Conservation (phyloP, 2,329 filamentous ascomycete genomes). For the Cladosporium sp. region DNA sequence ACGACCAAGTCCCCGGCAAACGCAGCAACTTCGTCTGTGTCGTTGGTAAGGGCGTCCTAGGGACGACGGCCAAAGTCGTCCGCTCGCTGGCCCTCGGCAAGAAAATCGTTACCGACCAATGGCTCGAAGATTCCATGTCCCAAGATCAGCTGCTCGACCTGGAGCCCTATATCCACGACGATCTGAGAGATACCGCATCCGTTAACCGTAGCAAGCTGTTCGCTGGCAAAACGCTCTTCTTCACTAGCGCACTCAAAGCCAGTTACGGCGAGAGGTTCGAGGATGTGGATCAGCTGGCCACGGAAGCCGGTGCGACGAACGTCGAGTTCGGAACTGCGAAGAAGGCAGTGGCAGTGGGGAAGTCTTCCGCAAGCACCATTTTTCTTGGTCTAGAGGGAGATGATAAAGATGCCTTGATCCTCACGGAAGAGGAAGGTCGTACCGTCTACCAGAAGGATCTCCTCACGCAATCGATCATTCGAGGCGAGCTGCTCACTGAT, state of each 20-base stretch:
- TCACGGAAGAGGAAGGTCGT: slow-evolving; percentile 33
- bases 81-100: slow-evolving; percentile 40
- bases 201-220: slow-evolving; percentile 44
- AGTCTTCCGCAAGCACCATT: slow-evolving; percentile 23
- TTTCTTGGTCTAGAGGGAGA: slow-evolving; percentile 36
- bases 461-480: slow-evolving; percentile 40
- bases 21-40: slow-evolving; percentile 30
- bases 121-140: slow-evolving; percentile 39
- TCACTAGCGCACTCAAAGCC: slow-evolving; percentile 39
- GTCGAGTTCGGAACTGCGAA: slow-evolving; percentile 22
- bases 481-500: slow-evolving; percentile 38
- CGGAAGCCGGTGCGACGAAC: slow-evolving; percentile 34
- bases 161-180: slow-evolving; percentile 29
- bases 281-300: slow-evolving; percentile 37
- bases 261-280: slow-evolving; percentile 35
- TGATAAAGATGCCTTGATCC: slow-evolving; percentile 33
- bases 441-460: slow-evolving; percentile 41
- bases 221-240: slow-evolving; percentile 45
- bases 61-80: slow-evolving; percentile 44
- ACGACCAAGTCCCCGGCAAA: slow-evolving; percentile 32
- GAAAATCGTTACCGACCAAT: slow-evolving; percentile 44
- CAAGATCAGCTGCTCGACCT: slow-evolving; percentile 34
- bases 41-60: slow-evolving; percentile 35
- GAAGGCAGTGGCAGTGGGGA: slow-evolving; percentile 10
- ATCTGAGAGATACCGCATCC: slow-evolving; percentile 26